These are phyloP conservation scores for Pseudogymnoascus sp. DNA, from an alignment of 2,329 filamentous ascomycete genomes.

Conservation along the genomic window DNA sequence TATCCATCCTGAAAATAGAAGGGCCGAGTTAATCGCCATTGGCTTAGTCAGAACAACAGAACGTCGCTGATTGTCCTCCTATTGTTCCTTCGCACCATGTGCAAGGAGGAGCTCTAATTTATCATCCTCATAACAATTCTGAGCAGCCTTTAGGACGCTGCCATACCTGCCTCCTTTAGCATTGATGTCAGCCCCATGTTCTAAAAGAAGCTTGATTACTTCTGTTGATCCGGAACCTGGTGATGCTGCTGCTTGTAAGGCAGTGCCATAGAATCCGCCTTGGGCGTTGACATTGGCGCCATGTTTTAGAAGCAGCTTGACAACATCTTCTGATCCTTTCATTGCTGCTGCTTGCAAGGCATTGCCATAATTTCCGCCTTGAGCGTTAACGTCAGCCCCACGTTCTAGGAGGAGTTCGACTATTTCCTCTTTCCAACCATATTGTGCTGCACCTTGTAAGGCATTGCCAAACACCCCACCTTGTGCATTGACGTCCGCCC, in stretches of 20 bases:
- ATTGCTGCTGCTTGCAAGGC: neutral
- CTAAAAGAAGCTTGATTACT: slow-evolving; percentile 14
- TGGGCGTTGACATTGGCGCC: neutral
- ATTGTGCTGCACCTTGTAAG: too few species aligned
- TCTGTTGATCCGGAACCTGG: neutral
- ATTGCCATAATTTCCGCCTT: neutral
- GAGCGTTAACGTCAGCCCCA: neutral
- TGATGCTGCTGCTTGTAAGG: slow-evolving; percentile 15
- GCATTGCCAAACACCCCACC: too few species aligned
- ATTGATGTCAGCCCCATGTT: slow-evolving; percentile 10
- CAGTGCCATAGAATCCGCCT: slow-evolving; percentile 9
- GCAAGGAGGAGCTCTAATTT: neutral
- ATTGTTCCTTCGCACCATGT: neutral
- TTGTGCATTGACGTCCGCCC: too few species aligned
- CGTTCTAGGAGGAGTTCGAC: neutral
- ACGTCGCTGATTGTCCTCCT: neutral
- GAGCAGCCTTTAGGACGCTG: slow-evolving; percentile 2
- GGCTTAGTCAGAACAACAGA: neutral
- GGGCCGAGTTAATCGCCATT: neutral
- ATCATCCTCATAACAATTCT: neutral
- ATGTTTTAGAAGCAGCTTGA: neutral
- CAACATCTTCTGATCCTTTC: neutral
- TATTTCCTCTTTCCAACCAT: too few species aligned
- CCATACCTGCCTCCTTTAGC: neutral
- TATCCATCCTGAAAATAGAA: neutral